Evolutionary conservation across 2,329 filamentous ascomycete genomes (phyloP).

Genomic region (Penicillium polonicum): DNA sequence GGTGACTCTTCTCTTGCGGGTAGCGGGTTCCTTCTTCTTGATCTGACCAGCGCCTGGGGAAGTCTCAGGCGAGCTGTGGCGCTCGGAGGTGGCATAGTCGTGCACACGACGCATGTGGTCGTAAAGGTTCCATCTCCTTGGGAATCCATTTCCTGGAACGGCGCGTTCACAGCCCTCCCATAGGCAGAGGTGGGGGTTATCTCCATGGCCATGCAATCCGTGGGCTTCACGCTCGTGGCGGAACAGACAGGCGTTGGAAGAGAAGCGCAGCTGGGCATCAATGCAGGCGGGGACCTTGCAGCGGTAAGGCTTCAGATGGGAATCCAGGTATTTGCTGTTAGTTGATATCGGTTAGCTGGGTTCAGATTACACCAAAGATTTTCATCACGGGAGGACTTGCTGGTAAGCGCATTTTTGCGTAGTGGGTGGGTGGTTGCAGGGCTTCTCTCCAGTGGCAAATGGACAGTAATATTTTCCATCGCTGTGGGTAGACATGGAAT

Average conservation of each 20-base stretch:
- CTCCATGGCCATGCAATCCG: constrained; percentile 90
- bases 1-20: constrained; percentile 43
- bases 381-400: constrained; percentile 56
- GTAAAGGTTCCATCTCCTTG: constrained; percentile 89
- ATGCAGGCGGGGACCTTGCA: constrained; percentile 85
- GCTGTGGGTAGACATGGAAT: constrained; percentile 42
- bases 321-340: constrained; percentile 90
- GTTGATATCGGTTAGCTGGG: constrained; percentile 24
- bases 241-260: constrained; percentile 89
- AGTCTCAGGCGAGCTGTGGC: constrained; percentile 43
- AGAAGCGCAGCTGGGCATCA: constrained; percentile 86
- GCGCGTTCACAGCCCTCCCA: constrained; percentile 86
- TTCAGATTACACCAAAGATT: constrained; percentile 2
- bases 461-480: constrained; percentile 95
- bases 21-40: constrained; percentile 43
- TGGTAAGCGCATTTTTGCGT: constrained; percentile 99
- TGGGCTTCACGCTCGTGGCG: constrained; percentile 95
- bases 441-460: constrained; percentile 64
- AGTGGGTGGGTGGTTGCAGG: constrained; percentile 87
- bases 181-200: constrained; percentile 86
- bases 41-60: constrained; percentile 32
- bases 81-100: constrained; percentile 52
- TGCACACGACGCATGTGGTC: constrained; percentile 98
- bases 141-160: constrained; percentile 80
- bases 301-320: constrained; percentile 91